Conservation (phyloP, 192 early-diverging fungal genomes). For the Chytriomyces confervae region DNA sequence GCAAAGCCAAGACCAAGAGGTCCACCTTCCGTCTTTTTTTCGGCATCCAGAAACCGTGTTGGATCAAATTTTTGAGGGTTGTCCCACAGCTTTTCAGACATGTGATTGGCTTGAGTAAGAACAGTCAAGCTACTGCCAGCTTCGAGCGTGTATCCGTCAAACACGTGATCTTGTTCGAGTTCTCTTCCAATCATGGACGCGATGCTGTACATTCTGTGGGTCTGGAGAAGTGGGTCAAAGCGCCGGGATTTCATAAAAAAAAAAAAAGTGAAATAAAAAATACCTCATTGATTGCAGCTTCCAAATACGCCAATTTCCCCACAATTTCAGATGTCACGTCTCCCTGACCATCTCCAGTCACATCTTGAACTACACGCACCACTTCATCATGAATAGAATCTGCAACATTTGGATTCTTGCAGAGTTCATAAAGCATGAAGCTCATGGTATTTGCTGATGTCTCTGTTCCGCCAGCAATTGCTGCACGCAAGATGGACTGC, state of each 20-base stretch:
- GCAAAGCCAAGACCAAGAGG: not conserved
- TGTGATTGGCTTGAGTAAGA: not conserved
- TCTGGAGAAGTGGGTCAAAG: slow-evolving; percentile 2
- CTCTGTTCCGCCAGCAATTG: slow-evolving; percentile 11
- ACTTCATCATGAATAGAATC: slow-evolving; percentile 12
- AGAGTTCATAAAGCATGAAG: slow-evolving; percentile 19
- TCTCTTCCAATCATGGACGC: not conserved
- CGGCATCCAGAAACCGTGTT: slow-evolving; percentile 2
- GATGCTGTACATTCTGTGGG: not conserved
- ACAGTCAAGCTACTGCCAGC: not conserved
- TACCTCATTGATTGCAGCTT: slow-evolving; percentile 17
- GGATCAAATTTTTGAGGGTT: slow-evolving; percentile 12
- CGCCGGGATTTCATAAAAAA: no score
- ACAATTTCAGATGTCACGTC: not conserved
- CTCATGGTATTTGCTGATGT: slow-evolving; percentile 13
- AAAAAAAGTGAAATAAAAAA: no score
- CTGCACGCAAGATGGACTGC: not conserved
- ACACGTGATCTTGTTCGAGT: not conserved
- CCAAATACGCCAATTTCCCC: not conserved
- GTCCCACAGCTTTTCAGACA: not conserved
- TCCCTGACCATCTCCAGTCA: not conserved
- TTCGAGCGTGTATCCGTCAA: not conserved
- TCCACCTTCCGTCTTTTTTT: not conserved
- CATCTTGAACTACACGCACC: not conserved
- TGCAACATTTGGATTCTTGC: not conserved